Conservation (phyloP, 2,329 filamentous ascomycete genomes). For the Helotiales sp. region DNA sequence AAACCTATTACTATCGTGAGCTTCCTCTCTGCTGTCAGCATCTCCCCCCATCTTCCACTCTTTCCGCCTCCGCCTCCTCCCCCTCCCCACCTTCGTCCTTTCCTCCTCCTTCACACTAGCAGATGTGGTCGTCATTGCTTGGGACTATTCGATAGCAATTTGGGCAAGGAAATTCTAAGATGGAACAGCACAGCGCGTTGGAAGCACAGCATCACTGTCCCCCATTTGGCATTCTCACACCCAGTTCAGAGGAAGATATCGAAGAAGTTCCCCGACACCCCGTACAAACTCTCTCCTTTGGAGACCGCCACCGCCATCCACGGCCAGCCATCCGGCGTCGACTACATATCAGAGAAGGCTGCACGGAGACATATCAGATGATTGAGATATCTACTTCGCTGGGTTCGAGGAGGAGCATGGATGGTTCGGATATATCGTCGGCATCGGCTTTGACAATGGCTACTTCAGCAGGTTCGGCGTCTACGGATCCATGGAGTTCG, state of each 20-base stretch:
- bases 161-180: slow-evolving; percentile 22
- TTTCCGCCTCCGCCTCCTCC: slow-evolving; percentile 11
- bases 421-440: slow-evolving; percentile 37
- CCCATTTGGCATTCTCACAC: slow-evolving; percentile 32
- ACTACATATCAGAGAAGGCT: slow-evolving; percentile 25
- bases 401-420: slow-evolving; percentile 38
- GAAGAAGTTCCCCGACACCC: slow-evolving; percentile 32
- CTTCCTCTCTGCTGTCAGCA: slow-evolving; percentile 23
- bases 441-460: slow-evolving; percentile 38
- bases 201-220: slow-evolving; percentile 29
- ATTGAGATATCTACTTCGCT: slow-evolving; percentile 30
- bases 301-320: slow-evolving; percentile 12
- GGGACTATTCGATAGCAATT: slow-evolving; percentile 18
- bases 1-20: slow-evolving; percentile 34
- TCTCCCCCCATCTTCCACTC: slow-evolving; percentile 15
- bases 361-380: slow-evolving; percentile 28
- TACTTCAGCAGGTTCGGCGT: slow-evolving; percentile 38
- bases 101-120: slow-evolving; percentile 5
- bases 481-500: slow-evolving; percentile 40
- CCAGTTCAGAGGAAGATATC: slow-evolving; percentile 34
- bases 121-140: slow-evolving; percentile 19
- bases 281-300: slow-evolving; percentile 17
- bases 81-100: background rate
- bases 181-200: slow-evolving; percentile 28
- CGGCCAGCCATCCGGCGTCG: slow-evolving; percentile 26